A percentile compares a stretch with the other conserved stretches of the same genome.
Conservation (phyloP, 2,329 filamentous ascomycete genomes). For the Colletotrichum lupini region DNA sequence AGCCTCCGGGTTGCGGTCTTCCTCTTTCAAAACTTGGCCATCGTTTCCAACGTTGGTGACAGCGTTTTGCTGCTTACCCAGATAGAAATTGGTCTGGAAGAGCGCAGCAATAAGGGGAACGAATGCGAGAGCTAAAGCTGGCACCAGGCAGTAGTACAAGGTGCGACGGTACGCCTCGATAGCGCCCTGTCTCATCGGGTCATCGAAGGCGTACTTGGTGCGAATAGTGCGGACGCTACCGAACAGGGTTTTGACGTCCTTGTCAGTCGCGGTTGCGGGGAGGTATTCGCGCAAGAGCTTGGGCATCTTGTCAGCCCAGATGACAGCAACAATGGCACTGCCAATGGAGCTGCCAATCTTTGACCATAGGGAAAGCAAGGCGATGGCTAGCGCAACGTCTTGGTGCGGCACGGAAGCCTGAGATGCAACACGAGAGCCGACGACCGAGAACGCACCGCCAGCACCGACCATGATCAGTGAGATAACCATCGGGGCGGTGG, state of each 20-base stretch:
- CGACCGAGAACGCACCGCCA: slow-evolving; percentile 32
- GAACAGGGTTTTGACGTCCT: slow-evolving; percentile 35
- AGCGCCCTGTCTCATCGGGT: slow-evolving; percentile 37
- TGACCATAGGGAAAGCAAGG: slow-evolving; percentile 25
- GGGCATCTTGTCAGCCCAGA: slow-evolving; percentile 39
- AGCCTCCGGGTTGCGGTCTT: slow-evolving; percentile 22
- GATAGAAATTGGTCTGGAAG: slow-evolving; percentile 35
- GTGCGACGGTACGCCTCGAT: slow-evolving; percentile 33
- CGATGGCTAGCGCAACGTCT: slow-evolving; percentile 26
- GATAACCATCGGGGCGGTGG: slow-evolving; percentile 64
- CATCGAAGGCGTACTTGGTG: slow-evolving; percentile 34
- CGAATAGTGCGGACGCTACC: slow-evolving; percentile 22
- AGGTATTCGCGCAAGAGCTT: slow-evolving; percentile 40
- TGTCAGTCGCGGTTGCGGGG: slow-evolving; percentile 37
- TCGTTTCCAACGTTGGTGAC: slow-evolving; percentile 33
- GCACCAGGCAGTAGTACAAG: slow-evolving; percentile 33
- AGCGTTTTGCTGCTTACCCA: slow-evolving; percentile 35
- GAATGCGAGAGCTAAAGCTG: slow-evolving; percentile 28
- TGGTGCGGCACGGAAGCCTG: slow-evolving; percentile 29
- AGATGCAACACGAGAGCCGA: slow-evolving; percentile 25
- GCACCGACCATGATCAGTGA: slow-evolving; percentile 85
- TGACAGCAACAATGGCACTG: slow-evolving; percentile 26
- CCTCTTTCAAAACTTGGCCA: slow-evolving; percentile 18
- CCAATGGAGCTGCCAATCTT: slow-evolving; percentile 32
- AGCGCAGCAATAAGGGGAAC: slow-evolving; percentile 30